Percentiles rank a stretch among this genome's conserved stretches.
Evolutionary conservation across 768 basidiomycete species (phyloP).

Genomic region (Strobilomyces echinocephalus): DNA sequence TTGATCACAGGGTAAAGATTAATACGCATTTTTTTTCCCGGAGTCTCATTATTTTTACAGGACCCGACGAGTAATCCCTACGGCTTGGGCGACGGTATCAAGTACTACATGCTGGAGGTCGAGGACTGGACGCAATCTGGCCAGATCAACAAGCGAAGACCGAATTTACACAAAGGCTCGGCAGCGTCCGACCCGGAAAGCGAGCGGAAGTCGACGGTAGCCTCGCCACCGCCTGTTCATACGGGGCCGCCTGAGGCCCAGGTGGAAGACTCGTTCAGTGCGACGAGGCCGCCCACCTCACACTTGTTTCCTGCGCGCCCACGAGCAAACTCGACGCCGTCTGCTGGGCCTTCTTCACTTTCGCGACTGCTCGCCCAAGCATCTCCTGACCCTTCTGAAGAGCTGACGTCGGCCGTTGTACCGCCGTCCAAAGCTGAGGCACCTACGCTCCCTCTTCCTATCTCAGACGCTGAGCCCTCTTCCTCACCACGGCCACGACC

Average conservation of each 20-base stretch:
- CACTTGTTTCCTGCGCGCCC: conserved; percentile 61
- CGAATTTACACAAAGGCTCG: conserved; percentile 47
- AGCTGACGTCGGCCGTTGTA: conserved; percentile 21
- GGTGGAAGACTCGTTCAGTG: conserved; percentile 67
- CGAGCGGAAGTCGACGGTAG: conserved; percentile 28
- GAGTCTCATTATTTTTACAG: conserved; percentile 34
- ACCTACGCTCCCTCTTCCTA: conserved; percentile 26
- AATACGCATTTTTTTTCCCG: not conserved
- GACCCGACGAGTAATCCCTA: conserved; percentile 86
- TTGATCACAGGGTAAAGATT: conserved; percentile 60
- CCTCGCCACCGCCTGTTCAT: conserved; percentile 29
- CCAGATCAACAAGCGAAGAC: conserved; percentile 54
- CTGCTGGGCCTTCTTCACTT: conserved; percentile 71
- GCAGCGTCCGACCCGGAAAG: conserved; percentile 36
- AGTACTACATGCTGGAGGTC: conserved; percentile 91
- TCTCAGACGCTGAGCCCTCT: conserved; percentile 1
- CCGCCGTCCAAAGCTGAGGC: conserved; percentile 27
- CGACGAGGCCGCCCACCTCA: conserved; percentile 61
- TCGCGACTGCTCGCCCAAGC: conserved; percentile 79
- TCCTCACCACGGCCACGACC: conserved; percentile 34
- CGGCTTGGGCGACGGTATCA: conserved; percentile 80
- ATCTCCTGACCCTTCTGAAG: conserved; percentile 36
- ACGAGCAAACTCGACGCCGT: conserved; percentile 63
- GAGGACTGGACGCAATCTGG: conserved; percentile 87
- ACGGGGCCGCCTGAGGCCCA: conserved; percentile 65